A percentile compares a stretch with the other conserved stretches of the same genome.
phyloP scores from a whole-genome alignment of 2,329 filamentous ascomycete species.

The Lasiodiplodia hormozganensis region DNA sequence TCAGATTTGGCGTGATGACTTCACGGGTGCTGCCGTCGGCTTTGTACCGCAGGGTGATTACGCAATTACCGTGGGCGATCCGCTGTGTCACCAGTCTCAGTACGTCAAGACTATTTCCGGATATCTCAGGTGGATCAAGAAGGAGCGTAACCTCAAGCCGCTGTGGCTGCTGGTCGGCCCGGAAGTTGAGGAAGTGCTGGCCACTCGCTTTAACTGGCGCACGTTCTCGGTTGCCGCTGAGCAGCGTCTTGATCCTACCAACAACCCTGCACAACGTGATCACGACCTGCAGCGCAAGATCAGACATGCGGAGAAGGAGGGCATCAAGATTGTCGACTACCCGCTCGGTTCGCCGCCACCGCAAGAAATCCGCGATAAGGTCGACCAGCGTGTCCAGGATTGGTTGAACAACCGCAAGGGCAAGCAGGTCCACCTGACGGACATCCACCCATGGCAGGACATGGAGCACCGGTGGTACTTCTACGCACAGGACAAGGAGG shows the following conservation, averaged over 20 bases:
- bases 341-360: conserved; percentile 68
- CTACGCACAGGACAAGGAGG: conserved; percentile 75
- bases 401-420: conserved; percentile 85
- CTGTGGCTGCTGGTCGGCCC: conserved; percentile 88
- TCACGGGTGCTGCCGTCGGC: conserved; percentile 82
- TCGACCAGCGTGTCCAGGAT: conserved; percentile 75
- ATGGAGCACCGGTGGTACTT: conserved; percentile 84
- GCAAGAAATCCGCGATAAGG: conserved; percentile 71
- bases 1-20: conserved; percentile 81
- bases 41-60: conserved; percentile 80
- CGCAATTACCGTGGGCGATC: conserved; percentile 85
- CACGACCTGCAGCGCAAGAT: conserved; percentile 75
- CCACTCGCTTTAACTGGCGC: conserved; percentile 82
- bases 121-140: conserved; percentile 77
- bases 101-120: conserved; percentile 74
- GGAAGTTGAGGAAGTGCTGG: conserved; percentile 80
- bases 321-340: conserved; percentile 79
- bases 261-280: conserved; percentile 71
- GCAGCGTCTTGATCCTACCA: conserved; percentile 79
- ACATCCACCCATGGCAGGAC: conserved; percentile 89
- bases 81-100: conserved; percentile 81
- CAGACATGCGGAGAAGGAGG: conserved; percentile 80
- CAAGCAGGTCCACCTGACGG: conserved; percentile 86
- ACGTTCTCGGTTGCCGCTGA: conserved; percentile 88
- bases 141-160: conserved; percentile 75